Conservation (phyloP, 768 basidiomycete genomes). For the Mycena leptocephala region DNA sequence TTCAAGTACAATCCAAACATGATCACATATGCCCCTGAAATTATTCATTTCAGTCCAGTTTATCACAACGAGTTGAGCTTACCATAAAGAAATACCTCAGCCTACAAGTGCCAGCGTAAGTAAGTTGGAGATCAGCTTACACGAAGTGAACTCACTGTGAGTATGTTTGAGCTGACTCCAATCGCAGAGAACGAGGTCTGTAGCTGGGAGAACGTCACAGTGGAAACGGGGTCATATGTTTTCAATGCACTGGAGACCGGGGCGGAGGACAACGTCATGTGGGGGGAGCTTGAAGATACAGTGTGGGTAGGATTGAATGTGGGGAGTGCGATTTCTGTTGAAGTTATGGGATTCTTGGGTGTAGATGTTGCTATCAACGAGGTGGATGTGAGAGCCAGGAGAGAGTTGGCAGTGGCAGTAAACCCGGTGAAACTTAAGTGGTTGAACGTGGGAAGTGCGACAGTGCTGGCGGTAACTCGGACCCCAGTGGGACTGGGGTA, state of each 20-base stretch:
- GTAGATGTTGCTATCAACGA: no score
- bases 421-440: neutral
- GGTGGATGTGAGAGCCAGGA: no score
- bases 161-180: conserved; percentile 16
- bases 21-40: conserved; percentile 8
- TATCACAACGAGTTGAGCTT: neutral
- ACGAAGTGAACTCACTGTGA: conserved; percentile 5
- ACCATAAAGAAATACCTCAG: conserved; percentile 21
- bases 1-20: conserved; percentile 16
- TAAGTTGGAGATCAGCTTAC: neutral
- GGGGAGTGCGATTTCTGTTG: conserved; percentile 9
- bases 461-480: no score
- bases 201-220: neutral
- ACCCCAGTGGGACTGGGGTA: no score
- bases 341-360: no score
- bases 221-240: conserved; percentile 8
- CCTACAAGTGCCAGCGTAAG: conserved; percentile 1
- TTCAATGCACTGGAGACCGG: conserved; percentile 4
- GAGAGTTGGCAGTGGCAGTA: no score
- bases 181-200: conserved; percentile 13
- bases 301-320: conserved; percentile 2
- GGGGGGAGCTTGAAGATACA: neutral
- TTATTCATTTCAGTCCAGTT: neutral
- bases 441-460: neutral
- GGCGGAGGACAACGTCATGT: neutral